These are phyloP conservation scores for Chlorella sp. DNA, from an alignment of 139 green algal species.

Conservation along the genomic window DNA sequence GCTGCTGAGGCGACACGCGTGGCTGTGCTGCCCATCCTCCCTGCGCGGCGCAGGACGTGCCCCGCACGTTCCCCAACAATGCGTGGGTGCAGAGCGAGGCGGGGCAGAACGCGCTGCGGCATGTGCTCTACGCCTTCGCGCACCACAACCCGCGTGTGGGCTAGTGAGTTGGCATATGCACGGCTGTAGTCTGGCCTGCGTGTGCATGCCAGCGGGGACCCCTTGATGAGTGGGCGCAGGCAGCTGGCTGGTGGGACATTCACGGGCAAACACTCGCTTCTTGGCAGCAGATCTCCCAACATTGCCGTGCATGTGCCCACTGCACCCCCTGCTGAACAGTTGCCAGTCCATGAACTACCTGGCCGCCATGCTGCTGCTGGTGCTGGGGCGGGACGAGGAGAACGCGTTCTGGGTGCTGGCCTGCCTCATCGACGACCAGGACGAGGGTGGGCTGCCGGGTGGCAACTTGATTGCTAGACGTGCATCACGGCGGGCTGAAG, in stretches of 20 bases:
- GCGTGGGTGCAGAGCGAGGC: conserved; percentile 59
- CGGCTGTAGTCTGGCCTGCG: neutral
- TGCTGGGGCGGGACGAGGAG: conserved; percentile 59
- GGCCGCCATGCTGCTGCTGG: conserved; percentile 80
- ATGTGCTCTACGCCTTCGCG: conserved; percentile 76
- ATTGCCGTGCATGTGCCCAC: neutral
- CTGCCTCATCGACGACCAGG: conserved; percentile 57
- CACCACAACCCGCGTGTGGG: conserved; percentile 66
- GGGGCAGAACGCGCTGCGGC: conserved; percentile 66
- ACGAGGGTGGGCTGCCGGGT: conserved; percentile 22
- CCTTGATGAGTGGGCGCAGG: neutral
- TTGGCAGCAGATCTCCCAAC: neutral
- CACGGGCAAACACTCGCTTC: neutral
- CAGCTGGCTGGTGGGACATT: neutral
- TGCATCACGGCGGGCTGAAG: too few species aligned
- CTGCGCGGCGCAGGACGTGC: conserved; percentile 71
- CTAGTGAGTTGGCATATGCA: conserved; percentile 43
- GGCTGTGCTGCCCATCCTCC: too few species aligned
- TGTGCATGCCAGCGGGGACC: neutral
- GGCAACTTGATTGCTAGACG: neutral
- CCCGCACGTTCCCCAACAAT: conserved; percentile 80
- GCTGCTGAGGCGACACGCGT: too few species aligned
- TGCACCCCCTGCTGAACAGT: neutral
- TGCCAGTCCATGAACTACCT: conserved; percentile 86
- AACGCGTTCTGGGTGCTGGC: conserved; percentile 65